Conservation (phyloP, 2,329 filamentous ascomycete species). For the Emergomyces orientalis region DNA sequence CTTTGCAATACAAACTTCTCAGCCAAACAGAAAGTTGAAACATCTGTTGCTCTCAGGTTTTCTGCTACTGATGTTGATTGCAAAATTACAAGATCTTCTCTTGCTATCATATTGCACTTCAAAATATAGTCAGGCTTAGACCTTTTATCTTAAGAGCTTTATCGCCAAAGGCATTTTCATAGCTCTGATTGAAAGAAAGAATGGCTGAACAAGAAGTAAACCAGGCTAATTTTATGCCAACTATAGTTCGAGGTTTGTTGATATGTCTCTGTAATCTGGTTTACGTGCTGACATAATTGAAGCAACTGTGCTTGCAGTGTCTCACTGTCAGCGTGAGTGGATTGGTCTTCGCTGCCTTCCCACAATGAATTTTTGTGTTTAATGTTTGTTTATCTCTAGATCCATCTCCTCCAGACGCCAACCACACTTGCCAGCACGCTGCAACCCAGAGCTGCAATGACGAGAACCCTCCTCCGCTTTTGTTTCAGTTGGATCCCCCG, state of each 20-base stretch:
- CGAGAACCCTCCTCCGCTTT: slow-evolving; percentile 18
- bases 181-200: not conserved
- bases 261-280: not conserved
- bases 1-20: not conserved
- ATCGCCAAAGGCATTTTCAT: not conserved
- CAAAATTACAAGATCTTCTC: not conserved
- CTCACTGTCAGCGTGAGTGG: not conserved
- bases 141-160: not conserved
- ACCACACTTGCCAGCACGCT: slow-evolving; percentile 21
- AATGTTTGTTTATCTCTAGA: not conserved
- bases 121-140: not conserved
- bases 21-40: not conserved
- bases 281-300: not conserved
- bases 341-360: not conserved
- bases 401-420: slow-evolving; percentile 8
- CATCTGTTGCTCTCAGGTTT: not conserved
- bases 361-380: not conserved
- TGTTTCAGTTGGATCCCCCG: slow-evolving; percentile 20
- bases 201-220: not conserved
- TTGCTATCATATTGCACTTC: not conserved
- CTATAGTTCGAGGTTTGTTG: not conserved
- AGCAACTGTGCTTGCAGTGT: not conserved
- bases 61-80: not conserved
- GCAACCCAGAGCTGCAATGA: slow-evolving; percentile 18
- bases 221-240: not conserved